Percentiles rank a stretch among this genome's conserved stretches.
phyloP scores from a whole-genome alignment of 2,329 filamentous ascomycete species.

The Fragosphaeria purpurea region DNA sequence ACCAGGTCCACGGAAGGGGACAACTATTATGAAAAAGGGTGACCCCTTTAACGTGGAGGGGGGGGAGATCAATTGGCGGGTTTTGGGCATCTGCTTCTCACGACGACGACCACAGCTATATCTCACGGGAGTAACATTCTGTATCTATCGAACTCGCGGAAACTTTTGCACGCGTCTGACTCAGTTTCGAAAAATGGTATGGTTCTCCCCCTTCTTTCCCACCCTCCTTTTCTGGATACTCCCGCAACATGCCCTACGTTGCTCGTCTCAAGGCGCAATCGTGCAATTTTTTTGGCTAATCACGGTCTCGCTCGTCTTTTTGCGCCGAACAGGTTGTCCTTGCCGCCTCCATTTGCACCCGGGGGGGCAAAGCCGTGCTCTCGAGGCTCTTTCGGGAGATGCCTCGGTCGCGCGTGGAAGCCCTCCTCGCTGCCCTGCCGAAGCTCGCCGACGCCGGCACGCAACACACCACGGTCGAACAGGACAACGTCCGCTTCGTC shows the following conservation, averaged over 20 bases:
- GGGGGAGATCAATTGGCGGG: constrained; percentile 8
- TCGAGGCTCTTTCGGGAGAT: constrained; percentile 98
- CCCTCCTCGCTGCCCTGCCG: constrained; percentile 89
- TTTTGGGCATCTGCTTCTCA: constrained; percentile 3
- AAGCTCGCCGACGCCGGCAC: constrained; percentile 94
- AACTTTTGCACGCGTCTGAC: not conserved
- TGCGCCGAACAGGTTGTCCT: constrained; percentile 67
- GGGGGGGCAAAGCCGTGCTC: constrained; percentile 95
- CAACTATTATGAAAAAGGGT: constrained; percentile 15
- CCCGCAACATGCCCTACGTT: too few species aligned
- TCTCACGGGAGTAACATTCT: too few species aligned
- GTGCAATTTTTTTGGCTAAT: not conserved
- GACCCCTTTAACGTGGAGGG: constrained; percentile 7
- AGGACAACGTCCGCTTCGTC: constrained; percentile 98
- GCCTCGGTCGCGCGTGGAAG: constrained; percentile 92
- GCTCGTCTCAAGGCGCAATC: too few species aligned
- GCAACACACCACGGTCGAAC: constrained; percentile 96
- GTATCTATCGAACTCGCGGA: not conserved
- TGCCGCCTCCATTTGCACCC: constrained; percentile 96
- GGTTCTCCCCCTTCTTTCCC: too few species aligned
- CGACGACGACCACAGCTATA: not conserved
- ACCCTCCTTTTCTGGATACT: too few species aligned
- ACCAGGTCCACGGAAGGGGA: constrained; percentile 13
- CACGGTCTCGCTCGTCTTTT: not conserved
- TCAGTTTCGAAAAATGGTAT: too few species aligned